phyloP scores from a whole-genome alignment of 495 filamentous ascomycete species.

The Jackrogersella multiformis region DNA sequence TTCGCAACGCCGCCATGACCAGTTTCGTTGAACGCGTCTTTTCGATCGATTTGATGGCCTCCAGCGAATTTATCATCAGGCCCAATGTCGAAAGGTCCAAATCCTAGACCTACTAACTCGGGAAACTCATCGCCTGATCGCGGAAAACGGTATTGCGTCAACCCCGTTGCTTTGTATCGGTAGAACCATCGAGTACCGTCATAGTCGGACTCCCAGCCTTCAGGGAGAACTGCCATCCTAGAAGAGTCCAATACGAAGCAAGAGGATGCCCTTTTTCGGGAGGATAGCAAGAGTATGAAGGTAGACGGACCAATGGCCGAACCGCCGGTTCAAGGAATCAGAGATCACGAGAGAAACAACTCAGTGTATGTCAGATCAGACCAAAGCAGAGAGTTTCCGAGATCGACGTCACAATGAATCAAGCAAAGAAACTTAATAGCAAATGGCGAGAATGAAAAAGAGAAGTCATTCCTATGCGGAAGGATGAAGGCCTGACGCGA shows the following conservation, averaged over 20 bases:
- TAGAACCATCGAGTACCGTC: slow-evolving; percentile 60
- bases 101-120: slow-evolving; percentile 51
- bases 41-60: slow-evolving; percentile 47
- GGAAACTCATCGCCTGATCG: slow-evolving; percentile 61
- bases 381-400: background rate
- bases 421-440: background rate
- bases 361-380: background rate
- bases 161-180: slow-evolving; percentile 56
- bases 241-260: background rate
- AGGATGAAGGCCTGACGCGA: slow-evolving; percentile 16
- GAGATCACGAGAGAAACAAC: background rate
- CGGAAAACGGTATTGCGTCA: slow-evolving; percentile 59
- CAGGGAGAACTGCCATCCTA: slow-evolving; percentile 52
- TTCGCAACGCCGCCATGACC: slow-evolving; percentile 32
- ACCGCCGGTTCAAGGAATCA: background rate
- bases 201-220: slow-evolving; percentile 60
- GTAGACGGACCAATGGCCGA: background rate
- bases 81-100: slow-evolving; percentile 46
- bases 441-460: background rate
- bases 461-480: background rate
- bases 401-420: background rate
- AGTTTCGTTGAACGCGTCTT: background rate
- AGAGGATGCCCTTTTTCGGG: background rate
- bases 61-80: slow-evolving; percentile 51
- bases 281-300: background rate